Base-by-base conservation (phyloP, 139 green algal species). In the Axilococcus clingmanii region DNA sequence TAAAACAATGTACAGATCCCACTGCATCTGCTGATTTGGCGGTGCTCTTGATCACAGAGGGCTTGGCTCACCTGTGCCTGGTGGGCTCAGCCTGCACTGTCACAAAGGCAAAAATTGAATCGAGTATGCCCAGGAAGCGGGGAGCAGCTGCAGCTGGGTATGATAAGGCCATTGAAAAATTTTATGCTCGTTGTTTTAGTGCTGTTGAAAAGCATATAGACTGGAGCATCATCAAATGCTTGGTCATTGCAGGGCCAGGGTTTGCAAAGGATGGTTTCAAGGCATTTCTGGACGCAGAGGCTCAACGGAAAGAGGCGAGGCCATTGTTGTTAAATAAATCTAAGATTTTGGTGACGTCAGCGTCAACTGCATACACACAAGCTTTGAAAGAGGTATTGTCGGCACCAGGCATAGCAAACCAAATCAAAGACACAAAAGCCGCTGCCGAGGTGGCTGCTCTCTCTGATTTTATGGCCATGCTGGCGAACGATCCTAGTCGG, bases 231-330 rank as follows among this genome's bases (percentile, higher is more conserved):
- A 78, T 96, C 32, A 83, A 85, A 46, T 97, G 90, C 61, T 68
- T 98, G 15, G 78, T 98, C 11, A 83, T 98, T 17, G 91, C 90
- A 19, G 89, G 87, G 3, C 91, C 91, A 7, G 91, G 91, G 7
- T 98, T 97, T 65, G 76, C 77, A 12, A 97, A 97, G 69, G 89
- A 97, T 52, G 43, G 69, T 43, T 85, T 97, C 55, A 72, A 74
- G 22, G 63, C 80, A 57, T 87, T 78, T 55, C 49, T 97, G 47
- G 66, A 84, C 4, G 56, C 34, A 57, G 52, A 74, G 28, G 61
- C 54, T 22, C 64, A 72, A 49, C 31, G 67, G 22, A 29, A 48
- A 3, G 55, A 71, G 45, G 48, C 31, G 3, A 38, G 33, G 46
- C 16, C 59, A 20, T 60, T 90, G 46, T 76, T 90, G 9, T 66